Evolutionary conservation across 2,329 filamentous ascomycete genomes (phyloP), one percentile per base, ranked within the genome.

Genomic region (Colletotrichum sp.): DNA sequence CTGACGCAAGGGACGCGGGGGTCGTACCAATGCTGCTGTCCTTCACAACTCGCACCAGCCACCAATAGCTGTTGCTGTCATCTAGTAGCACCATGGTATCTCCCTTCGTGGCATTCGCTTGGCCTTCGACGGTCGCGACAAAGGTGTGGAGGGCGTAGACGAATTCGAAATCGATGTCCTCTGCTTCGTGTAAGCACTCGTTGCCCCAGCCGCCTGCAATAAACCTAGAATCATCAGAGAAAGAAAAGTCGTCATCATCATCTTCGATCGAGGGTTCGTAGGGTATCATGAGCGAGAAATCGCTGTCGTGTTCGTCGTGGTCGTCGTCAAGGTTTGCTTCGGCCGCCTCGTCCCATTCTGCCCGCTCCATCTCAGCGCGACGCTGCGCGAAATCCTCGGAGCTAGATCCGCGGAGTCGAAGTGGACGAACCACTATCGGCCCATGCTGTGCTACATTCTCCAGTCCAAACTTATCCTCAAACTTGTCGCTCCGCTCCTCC

Each of bases 161-260:
- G 87, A 99, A 99, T 85, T 99, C 96, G 88, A 99, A 99, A 90
- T 99, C 97, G 86, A 99, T 99, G 83, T 99, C 97, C 91, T 99
- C 97, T 99, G 89, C 85, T 86, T 93, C 90, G 90, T 92, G 94
- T 98, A 96, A 98, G 95, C 93, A 94, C 88, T 95, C 91, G 87
- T 90, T 90, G 85, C 90, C 92, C 93, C 93, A 96, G 76, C 92
- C 93, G 80, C 91, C 92, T 84, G 95, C 92, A 89, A 94, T 85
- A 85, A 92, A 94, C 86, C 89, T 89, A 76, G 89, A 83, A 82
- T 94, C 89, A 84, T 89, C 84, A 85, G 82, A 81, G 77, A 85
- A 88, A 89, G 91, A 89, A 84, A 91, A 88, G 82, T 89, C 88
- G 88, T 93, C 92, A 91, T 94, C 92, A 88, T 90, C 89, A 81